Conservation (phyloP, 2,329 filamentous ascomycete genomes). For the Tolypocladium endophyticum region DNA sequence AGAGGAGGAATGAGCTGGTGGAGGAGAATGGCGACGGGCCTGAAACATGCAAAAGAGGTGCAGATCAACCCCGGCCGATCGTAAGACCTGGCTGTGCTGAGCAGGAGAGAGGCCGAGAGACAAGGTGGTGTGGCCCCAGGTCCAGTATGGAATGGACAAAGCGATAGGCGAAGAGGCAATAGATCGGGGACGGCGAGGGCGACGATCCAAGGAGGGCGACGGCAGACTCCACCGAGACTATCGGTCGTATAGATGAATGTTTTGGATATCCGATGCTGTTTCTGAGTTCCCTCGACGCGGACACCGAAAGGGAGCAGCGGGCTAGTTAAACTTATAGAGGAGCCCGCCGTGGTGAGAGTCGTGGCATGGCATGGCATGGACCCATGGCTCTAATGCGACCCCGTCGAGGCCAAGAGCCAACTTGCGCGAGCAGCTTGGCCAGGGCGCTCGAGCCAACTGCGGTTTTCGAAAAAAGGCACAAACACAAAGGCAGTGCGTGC, state of each 20-base stretch:
- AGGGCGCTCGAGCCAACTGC: not conserved
- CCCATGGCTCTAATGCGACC: not conserved
- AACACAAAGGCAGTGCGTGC: not conserved
- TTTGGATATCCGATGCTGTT: slow-evolving; percentile 10
- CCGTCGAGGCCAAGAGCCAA: not conserved
- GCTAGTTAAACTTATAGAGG: slow-evolving; percentile 4
- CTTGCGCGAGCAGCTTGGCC: not conserved
- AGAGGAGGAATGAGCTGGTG: slow-evolving; percentile 24
- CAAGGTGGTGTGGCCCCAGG: slow-evolving; percentile 18
- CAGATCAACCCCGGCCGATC: slow-evolving; percentile 23
- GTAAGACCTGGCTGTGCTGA: slow-evolving; percentile 16
- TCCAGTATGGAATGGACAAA: slow-evolving; percentile 22
- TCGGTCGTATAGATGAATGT: slow-evolving; percentile 14
- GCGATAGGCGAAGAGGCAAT: slow-evolving; percentile 9
- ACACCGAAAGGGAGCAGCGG: slow-evolving; percentile 8
- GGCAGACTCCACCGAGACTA: slow-evolving; percentile 9
- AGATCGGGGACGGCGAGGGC: slow-evolving; percentile 14
- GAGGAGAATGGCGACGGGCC: slow-evolving; percentile 17
- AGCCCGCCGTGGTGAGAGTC: not conserved
- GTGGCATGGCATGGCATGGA: not conserved
- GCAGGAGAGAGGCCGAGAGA: slow-evolving; percentile 23
- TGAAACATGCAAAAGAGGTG: slow-evolving; percentile 22
- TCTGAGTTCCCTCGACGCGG: slow-evolving; percentile 8
- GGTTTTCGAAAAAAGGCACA: not conserved
- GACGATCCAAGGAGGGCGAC: slow-evolving; percentile 11